These are phyloP conservation scores for Colletotrichum endophyticum DNA, from an alignment of 2,329 filamentous ascomycete species.

Conservation along the genomic window DNA sequence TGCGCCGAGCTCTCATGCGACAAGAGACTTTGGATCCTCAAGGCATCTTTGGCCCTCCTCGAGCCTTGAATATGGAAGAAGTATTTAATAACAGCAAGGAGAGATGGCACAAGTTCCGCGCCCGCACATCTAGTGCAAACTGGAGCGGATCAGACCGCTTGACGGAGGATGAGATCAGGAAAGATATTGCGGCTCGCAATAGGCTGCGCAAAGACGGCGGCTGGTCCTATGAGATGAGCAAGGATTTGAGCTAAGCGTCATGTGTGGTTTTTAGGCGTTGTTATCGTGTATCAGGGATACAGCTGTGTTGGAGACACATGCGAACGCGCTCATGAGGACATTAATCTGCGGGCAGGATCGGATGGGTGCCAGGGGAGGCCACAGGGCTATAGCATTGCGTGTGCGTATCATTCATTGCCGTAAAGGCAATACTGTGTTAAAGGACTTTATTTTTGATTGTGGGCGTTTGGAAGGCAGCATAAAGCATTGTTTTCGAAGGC, in stretches of 20 bases:
- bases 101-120: conserved; percentile 84
- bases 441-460: background rate
- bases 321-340: conserved; percentile 18
- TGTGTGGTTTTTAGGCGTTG: conserved; percentile 6
- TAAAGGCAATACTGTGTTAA: background rate
- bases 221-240: conserved; percentile 74
- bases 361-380: background rate
- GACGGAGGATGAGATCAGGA: conserved; percentile 85
- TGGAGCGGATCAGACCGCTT: conserved; percentile 85
- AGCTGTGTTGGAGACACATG: conserved; percentile 17
- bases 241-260: conserved; percentile 44
- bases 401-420: conserved; percentile 6
- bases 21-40: conserved; percentile 89
- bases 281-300: conserved; percentile 2
- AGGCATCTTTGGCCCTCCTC: conserved; percentile 86
- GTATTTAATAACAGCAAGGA: conserved; percentile 92
- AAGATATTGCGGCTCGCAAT: conserved; percentile 80
- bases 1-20: conserved; percentile 74
- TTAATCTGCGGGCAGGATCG: background rate
- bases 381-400: background rate
- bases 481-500: conserved; percentile 6
- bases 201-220: conserved; percentile 82
- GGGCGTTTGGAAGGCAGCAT: conserved; percentile 13
- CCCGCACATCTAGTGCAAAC: conserved; percentile 91
- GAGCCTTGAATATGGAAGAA: conserved; percentile 91